These are phyloP conservation scores for Chiua sp. DNA, from an alignment of 1,284 basidiomycete species.

Conservation along the genomic window DNA sequence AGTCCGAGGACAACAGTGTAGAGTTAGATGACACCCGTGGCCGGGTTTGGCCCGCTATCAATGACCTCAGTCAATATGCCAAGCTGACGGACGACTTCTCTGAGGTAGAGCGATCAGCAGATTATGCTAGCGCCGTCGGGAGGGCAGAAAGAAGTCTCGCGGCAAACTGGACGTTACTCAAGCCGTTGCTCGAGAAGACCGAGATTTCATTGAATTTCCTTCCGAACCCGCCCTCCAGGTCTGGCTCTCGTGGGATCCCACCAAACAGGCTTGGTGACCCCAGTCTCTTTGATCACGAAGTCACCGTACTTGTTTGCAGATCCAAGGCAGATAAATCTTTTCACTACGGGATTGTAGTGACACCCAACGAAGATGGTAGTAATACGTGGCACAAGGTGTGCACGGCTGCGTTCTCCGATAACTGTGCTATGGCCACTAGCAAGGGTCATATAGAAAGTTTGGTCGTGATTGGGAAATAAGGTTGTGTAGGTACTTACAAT, in stretches of 20 bases:
- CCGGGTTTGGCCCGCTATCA: slow-evolving; percentile 8
- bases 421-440: background rate
- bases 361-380: background rate
- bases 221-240: background rate
- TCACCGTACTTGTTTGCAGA: background rate
- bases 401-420: background rate
- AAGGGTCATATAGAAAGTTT: background rate
- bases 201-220: background rate
- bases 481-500: too few species aligned
- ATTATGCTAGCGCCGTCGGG: background rate
- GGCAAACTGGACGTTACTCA: background rate
- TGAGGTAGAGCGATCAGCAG: slow-evolving; percentile 3
- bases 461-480: background rate
- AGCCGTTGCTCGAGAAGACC: slow-evolving; percentile 6
- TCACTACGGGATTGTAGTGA: background rate
- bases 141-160: slow-evolving; percentile 7
- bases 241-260: background rate
- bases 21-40: background rate
- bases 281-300: background rate
- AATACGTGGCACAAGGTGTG: background rate
- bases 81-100: slow-evolving; percentile 11
- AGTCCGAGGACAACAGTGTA: background rate
- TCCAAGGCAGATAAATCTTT: background rate
- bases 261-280: background rate
- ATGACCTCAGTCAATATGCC: background rate